Base-by-base conservation (phyloP, 148 eudicot species). In the Mesembryanthemum crystallinum region DNA sequence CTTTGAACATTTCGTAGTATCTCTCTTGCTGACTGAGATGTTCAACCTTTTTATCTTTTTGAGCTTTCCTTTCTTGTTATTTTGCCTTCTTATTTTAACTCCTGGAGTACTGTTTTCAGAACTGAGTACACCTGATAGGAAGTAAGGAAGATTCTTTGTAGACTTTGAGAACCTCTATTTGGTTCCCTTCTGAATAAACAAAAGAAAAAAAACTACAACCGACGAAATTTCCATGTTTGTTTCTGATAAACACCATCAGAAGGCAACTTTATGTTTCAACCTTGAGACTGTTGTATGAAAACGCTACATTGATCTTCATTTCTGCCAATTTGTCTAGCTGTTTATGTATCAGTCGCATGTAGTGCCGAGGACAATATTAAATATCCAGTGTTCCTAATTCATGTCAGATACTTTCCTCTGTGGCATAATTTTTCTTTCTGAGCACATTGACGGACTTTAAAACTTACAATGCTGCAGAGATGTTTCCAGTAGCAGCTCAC, bases 401-500 rank as follows among this genome's bases (percentile, higher is more conserved):
- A 28, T 43, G 23, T 67, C 42, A 20, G 27, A 5, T 28, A 67
- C 54, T 42, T 67, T 43, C 21, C 54, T 64, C 45, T 45, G 4
- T 12, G 8, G 7, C 55, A 67, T 42, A 66, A 39, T 27, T 14
- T 67, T 42, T 8, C 29, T 5, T 7, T 29, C 8, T 0, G 14
- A 70, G 59, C 64, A 45, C 39, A 47, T 28, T 52, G 32, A 54
- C 64, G 35, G 68, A 76, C 72, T 63, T 37, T 57, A 9, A 52
- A 24, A 18, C 18, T 76, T 58, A 37, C 52, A 24, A 61, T 76
- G 51, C 61, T 81, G 83, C 78, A 92, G 96, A 89, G 81, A 76
- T 71, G 66, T 73, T 27, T 72, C 83, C 60, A 68, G 77, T 32
- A 81, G 79, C 39, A 77, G 83, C 76, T 76, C 85, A 74, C 68